Base-by-base conservation (phyloP, 768 basidiomycete species). In the Paxillus involutus region DNA sequence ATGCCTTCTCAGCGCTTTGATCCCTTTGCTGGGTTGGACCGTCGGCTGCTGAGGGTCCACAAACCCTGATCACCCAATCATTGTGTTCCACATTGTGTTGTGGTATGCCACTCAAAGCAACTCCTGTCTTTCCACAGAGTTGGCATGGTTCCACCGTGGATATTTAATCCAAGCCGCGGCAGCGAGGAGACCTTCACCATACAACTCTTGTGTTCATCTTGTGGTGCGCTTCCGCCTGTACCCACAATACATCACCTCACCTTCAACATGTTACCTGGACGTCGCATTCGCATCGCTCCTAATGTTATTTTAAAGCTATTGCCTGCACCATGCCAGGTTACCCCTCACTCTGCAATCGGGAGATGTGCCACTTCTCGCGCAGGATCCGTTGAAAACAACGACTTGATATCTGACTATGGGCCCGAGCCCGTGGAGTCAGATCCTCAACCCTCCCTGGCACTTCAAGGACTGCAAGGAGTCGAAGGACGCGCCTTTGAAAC, bases 151-250 rank as follows among this genome's bases (percentile, higher is more conserved):
- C 45, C 17, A 19, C 17, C 33, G 17, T 11, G 30, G 30, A n/a
- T 55, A 65, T 68, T 63, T 65, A 63, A 60, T n/a, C 32, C 49
- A 24, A 32, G 35, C 7, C 10, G 2, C 30, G 33, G 32, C 39
- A 33, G 13, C 40, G 8, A 9, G 6, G 5, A 2, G 3, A 29
- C 39, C 45, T 14, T 44, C 10, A 2, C 21, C 45, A 47, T 40
- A 12, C 16, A 17, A 39, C 37, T 11, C 39, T 19, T 21, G 16
- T 49, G 11, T n/a, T 13, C 13, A 39, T 42, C 13, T 32, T 44
- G 47, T 47, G 35, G 50, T 53, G n/a, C 10, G 7, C 32, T 35
- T 26, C 32, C 41, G n/a, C 35, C 10, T 17, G 49, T 30, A 6
- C 40, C 40, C 1, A 17, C 16, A 33, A 13, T 24, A 36, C 35